Base-by-base conservation (phyloP, 176 grass and related monocot species). In the Musa beccarii region DNA sequence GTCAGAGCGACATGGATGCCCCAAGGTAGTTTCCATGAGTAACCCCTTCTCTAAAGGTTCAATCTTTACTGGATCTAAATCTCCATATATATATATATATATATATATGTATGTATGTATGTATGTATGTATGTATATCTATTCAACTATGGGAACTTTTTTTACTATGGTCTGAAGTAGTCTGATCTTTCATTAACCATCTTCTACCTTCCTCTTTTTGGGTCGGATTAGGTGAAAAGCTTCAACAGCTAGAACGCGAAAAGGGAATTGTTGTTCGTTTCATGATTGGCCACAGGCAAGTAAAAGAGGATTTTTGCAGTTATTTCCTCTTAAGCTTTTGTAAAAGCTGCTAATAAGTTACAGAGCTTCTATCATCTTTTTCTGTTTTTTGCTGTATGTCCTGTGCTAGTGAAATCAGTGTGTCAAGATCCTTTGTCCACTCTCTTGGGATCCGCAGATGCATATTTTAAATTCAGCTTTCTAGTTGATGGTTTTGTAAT, bases 221-320 rank as follows among this genome's bases (percentile, higher is more conserved):
- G 21, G 77, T n/a, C 53, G 78, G 87, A 54, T 80, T 79, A 88
- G 95, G 95, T 84, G 80, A 93, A 81, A 91, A 87, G 69, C 74
- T 92, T 66, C 50, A 87, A 65, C 85, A 87, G 52, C 81, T 99
- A 67, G 95, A 99, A 87, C 78, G 85, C 69, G 82, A 92, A 20
- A 93, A 99, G 65, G 95, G 95, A 23, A 94, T 99, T 77, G 84
- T 99, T 76, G 83, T 94, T 22, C 90, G 95, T 68, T 99, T 99
- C 84, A 92, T 86, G 76, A 99, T 99, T 21, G 95, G 95, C 56
- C 95, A 99, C 81, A 99, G 95, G 95, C 94, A 99, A 75, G 67
- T 20, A 55, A 81, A 80, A 53, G 1, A 70, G 51, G 1, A 2
- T 11, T 63, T 21, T 11, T 63, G n/a, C 12, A 8, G 12, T 12